Evolutionary conservation across 768 basidiomycete genomes (phyloP).

Genomic region (Tricholoma terreum): DNA sequence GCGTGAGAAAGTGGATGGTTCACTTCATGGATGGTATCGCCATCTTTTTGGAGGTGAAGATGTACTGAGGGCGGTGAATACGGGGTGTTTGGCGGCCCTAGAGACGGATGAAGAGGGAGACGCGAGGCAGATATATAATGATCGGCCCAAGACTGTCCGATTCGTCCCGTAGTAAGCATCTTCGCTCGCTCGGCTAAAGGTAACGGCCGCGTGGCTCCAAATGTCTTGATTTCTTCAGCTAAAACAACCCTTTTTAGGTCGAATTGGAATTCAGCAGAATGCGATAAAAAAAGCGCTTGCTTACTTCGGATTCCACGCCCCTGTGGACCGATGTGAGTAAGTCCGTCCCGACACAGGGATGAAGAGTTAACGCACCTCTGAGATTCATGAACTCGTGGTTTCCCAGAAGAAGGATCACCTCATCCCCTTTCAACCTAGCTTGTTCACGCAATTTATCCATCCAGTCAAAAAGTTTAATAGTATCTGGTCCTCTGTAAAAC

Average conservation of each 20-base stretch:
- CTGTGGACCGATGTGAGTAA: neutral
- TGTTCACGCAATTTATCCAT: conserved; percentile 82
- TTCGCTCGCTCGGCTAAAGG: conserved; percentile 78
- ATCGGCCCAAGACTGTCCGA: conserved; percentile 78
- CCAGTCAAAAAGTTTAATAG: conserved; percentile 77
- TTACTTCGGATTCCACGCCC: no score
- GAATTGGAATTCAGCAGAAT: no score
- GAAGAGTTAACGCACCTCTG: conserved; percentile 47
- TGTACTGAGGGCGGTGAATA: conserved; percentile 40
- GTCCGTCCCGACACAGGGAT: neutral
- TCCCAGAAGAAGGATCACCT: conserved; percentile 75
- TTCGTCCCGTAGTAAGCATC: conserved; percentile 68
- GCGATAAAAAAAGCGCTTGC: no score
- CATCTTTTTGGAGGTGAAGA: conserved; percentile 16
- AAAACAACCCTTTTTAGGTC: conserved; percentile 68
- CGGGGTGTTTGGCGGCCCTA: conserved; percentile 65
- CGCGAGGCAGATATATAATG: conserved; percentile 85
- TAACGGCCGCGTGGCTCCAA: conserved; percentile 65
- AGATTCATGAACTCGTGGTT: conserved; percentile 98
- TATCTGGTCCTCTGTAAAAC: conserved; percentile 72
- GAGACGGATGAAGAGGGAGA: conserved; percentile 71
- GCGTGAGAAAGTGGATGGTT: conserved; percentile 63
- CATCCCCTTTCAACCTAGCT: conserved; percentile 66
- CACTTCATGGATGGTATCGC: conserved; percentile 25
- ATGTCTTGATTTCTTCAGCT: conserved; percentile 76